Conservation (phyloP, 495 filamentous ascomycete species). For the Aspergillus sclerotiicarbonarius region DNA sequence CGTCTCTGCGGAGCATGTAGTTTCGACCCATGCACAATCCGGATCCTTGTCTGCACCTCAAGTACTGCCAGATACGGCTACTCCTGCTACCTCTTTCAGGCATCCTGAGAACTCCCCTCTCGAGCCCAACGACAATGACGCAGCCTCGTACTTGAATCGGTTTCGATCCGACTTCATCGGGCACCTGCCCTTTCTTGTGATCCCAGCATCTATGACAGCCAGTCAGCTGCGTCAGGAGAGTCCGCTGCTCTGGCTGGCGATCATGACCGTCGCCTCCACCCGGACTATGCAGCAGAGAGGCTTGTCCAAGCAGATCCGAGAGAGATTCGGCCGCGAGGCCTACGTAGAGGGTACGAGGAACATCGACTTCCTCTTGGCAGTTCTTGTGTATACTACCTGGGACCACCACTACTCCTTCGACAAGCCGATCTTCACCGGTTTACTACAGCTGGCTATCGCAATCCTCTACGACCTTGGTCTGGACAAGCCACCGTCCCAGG, state of each 20-base stretch:
- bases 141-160: background rate
- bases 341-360: conserved; percentile 4
- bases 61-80: background rate
- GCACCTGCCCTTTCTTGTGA: background rate
- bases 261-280: conserved; percentile 8
- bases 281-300: conserved; percentile 4
- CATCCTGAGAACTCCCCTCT: background rate
- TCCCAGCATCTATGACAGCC: background rate
- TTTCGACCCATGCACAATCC: background rate
- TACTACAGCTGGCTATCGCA: conserved; percentile 5
- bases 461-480: conserved; percentile 11
- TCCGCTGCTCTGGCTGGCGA: conserved; percentile 11
- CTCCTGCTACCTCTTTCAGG: background rate
- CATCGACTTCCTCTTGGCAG: conserved; percentile 8
- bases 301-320: background rate
- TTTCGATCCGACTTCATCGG: background rate
- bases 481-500: conserved; percentile 3
- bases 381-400: conserved; percentile 7
- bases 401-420: background rate
- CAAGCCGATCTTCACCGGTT: background rate
- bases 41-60: background rate
- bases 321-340: conserved; percentile 1
- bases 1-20: background rate
- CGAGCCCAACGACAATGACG: background rate
- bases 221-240: conserved; percentile 3